Base-by-base conservation (phyloP, 2,329 filamentous ascomycete genomes). In the Penicillium fuscoglaucum region DNA sequence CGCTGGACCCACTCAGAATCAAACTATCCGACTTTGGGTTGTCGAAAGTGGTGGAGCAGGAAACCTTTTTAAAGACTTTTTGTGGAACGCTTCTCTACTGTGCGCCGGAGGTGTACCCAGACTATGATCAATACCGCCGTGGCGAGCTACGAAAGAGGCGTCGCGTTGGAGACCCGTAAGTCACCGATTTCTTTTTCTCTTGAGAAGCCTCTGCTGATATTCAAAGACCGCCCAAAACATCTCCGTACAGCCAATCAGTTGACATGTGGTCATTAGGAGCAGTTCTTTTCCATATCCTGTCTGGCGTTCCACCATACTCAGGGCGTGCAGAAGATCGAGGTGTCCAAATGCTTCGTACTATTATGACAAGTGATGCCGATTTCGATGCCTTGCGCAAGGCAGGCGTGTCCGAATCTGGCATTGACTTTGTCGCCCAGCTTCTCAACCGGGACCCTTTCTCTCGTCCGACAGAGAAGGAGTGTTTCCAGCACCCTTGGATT, bases 201-300 rank as follows among this genome's bases (percentile, higher is more conserved):
- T 52, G 45, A 21, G 17, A 40, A 37, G 8, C 8, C 9, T 28
- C 54, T 50, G 58, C 67, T 72, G 59, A 58, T 66, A 28, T 28
- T 70, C 13, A 74, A 76, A 63, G 83, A 76, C 54, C 72, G 21
- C 65, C 76, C 46, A 76, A 78, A 76, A 75, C 82, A 70, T 76
- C 79, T 76, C 87, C 91, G 24, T 99, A 99, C 73, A 91, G 88
- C 70, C 91, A 96, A 61, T 91, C 92, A 1, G 90, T 98, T 33
- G 95, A 99, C 71, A 90, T 97, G 61, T 99, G 95, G 93, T 98
- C 95, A 0, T 85, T 96, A 47, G 95, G 91, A 17, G 95, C 93
- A 15, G 95, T 99, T 1, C 77, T 98, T 6, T 99, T 92, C 78
- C 95, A 90, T 69, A 82, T 91, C 7, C 80, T 99, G n/a, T 92